Conservation (phyloP, 1,139 yeast genomes). For the Meyerozyma guilliermondii region DNA sequence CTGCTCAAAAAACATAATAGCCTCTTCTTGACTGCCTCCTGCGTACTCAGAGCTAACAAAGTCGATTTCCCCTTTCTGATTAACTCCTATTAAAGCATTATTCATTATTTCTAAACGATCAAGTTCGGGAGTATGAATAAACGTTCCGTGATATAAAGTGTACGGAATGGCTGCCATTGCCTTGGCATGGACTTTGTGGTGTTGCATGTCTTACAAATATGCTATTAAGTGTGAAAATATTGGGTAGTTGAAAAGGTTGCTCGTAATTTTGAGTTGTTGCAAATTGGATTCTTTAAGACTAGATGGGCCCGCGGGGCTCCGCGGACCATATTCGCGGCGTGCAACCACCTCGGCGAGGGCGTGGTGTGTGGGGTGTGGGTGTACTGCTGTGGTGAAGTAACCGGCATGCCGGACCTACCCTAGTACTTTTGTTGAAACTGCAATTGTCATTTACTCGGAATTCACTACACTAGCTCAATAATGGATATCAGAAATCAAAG, state of each 20-base stretch:
- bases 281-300: neutral
- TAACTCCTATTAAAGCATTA: constrained; percentile 31
- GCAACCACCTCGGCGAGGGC: too few species aligned
- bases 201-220: neutral
- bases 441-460: too few species aligned
- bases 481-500: neutral
- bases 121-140: constrained; percentile 49
- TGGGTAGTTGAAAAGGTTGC: neutral
- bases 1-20: neutral
- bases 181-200: neutral
- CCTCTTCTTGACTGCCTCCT: constrained; percentile 1
- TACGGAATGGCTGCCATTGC: constrained; percentile 19
- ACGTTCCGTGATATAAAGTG: constrained; percentile 46
- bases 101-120: constrained; percentile 23
- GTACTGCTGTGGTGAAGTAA: too few species aligned
- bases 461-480: neutral
- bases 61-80: constrained; percentile 27
- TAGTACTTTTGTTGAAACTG: too few species aligned
- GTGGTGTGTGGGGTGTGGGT: too few species aligned
- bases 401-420: too few species aligned
- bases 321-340: neutral
- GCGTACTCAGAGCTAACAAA: constrained; percentile 18
- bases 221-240: neutral
- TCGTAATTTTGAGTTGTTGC: neutral
- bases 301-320: neutral